These are phyloP conservation scores for Saccharomycopsis sp. DNA, from an alignment of 805 yeast genomes.

Conservation along the genomic window DNA sequence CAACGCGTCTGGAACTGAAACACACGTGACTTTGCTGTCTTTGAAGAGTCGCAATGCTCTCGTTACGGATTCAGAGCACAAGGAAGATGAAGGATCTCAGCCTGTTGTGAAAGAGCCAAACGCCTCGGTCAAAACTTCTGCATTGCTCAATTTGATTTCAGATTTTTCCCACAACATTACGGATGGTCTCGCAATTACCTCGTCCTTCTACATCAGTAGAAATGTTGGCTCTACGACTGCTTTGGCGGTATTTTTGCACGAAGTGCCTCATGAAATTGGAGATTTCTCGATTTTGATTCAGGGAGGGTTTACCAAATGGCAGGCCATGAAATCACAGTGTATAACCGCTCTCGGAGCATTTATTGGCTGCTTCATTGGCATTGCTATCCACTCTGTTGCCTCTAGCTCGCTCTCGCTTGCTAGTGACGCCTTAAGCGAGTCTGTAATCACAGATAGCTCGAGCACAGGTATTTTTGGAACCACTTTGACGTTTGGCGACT, in stretches of 20 bases:
- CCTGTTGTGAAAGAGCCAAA: conserved; percentile 26
- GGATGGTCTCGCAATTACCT: conserved; percentile 69
- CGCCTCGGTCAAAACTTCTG: conserved; percentile 38
- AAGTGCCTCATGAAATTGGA: conserved; percentile 76
- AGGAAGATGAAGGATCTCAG: conserved; percentile 22
- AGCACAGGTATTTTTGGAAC: conserved; percentile 42
- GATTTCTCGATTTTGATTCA: conserved; percentile 68
- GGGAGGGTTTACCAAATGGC: conserved; percentile 60
- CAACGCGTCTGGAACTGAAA: conserved; percentile 20
- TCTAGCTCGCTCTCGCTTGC: not conserved
- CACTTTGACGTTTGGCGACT: conserved; percentile 42
- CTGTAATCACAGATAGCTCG: conserved; percentile 5
- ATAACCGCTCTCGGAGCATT: conserved; percentile 60
- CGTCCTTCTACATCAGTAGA: conserved; percentile 57
- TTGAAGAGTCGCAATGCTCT: conserved; percentile 23
- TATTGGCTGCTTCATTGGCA: conserved; percentile 60
- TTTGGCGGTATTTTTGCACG: conserved; percentile 67
- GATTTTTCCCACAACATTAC: conserved; percentile 71
- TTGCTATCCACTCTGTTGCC: conserved; percentile 42
- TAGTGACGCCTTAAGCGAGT: conserved; percentile 3
- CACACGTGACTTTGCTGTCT: conserved; percentile 16
- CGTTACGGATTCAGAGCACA: conserved; percentile 24
- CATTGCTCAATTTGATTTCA: conserved; percentile 59
- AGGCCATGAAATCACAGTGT: conserved; percentile 62
- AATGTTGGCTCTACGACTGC: conserved; percentile 62